Evolutionary conservation across 2,329 filamentous ascomycete genomes (phyloP).

Genomic region (Neodidymelliopsis sp.): DNA sequence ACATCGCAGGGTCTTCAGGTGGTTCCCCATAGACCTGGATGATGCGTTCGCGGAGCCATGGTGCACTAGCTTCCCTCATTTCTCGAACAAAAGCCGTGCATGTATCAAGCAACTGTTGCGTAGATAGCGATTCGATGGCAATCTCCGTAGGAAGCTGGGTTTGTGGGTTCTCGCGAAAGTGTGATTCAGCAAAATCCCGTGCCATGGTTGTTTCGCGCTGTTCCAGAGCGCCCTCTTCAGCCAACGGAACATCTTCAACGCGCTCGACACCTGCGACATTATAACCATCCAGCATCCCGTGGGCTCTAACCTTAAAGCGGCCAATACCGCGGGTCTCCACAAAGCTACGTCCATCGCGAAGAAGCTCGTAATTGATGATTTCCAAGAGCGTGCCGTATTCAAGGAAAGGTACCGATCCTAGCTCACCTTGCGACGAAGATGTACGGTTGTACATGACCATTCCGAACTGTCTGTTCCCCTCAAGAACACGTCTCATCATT

Average conservation of each 20-base stretch:
- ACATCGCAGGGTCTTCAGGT: constrained; percentile 76
- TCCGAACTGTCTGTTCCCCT: constrained; percentile 78
- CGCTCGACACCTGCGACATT: constrained; percentile 76
- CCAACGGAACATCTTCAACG: constrained; percentile 80
- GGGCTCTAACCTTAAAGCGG: constrained; percentile 74
- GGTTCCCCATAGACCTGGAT: constrained; percentile 78
- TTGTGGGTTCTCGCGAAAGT: constrained; percentile 45
- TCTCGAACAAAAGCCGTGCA: constrained; percentile 71
- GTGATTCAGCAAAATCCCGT: constrained; percentile 45
- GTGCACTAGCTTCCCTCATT: constrained; percentile 72
- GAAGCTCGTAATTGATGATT: constrained; percentile 75
- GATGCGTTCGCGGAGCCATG: constrained; percentile 78
- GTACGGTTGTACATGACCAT: constrained; percentile 77
- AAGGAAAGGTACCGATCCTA: constrained; percentile 66
- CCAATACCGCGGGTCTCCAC: constrained; percentile 80
- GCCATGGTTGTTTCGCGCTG: constrained; percentile 66
- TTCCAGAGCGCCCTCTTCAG: constrained; percentile 81
- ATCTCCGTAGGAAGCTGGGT: constrained; percentile 31
- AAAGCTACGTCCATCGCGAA: constrained; percentile 81
- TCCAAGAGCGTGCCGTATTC: constrained; percentile 80
- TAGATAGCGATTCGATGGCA: constrained; percentile 68
- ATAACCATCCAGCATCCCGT: constrained; percentile 77
- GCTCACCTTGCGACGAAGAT: constrained; percentile 60
- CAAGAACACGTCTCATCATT: constrained; percentile 83
- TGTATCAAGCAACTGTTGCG: constrained; percentile 71